Conservation (phyloP, 352 stramenopile species). For the Blastocystis sp. region DNA sequence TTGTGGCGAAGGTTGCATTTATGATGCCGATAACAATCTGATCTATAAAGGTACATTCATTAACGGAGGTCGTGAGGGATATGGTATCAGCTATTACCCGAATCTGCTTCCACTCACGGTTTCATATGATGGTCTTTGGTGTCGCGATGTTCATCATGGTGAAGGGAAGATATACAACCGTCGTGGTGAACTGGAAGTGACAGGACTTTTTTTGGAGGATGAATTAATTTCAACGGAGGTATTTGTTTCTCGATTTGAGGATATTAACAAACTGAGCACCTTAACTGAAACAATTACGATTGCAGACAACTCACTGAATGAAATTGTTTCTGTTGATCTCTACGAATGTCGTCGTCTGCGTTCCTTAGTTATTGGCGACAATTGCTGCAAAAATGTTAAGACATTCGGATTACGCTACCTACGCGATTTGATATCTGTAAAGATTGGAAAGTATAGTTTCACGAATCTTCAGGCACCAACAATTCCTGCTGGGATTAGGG, state of each 20-base stretch:
- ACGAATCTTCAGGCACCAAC: not conserved
- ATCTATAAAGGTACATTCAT: constrained; percentile 36
- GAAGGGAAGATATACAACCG: not conserved
- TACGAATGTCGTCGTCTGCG: constrained; percentile 27
- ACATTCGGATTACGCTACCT: not conserved
- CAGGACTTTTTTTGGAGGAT: constrained; percentile 20
- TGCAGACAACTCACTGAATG: constrained; percentile 7
- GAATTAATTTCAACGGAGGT: not conserved
- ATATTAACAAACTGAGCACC: not conserved
- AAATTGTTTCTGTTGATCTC: not conserved
- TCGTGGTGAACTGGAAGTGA: not conserved
- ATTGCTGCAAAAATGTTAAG: not conserved
- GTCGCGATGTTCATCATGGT: constrained; percentile 15
- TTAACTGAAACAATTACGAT: not conserved
- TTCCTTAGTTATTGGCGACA: not conserved
- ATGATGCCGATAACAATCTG: constrained; percentile 8
- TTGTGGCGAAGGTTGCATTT: constrained; percentile 15
- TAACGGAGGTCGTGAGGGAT: not conserved
- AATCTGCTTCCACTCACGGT: not conserved
- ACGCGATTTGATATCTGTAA: not conserved
- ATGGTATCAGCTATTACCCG: constrained; percentile 21
- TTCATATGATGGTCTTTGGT: constrained; percentile 37
- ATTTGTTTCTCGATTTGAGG: not conserved
- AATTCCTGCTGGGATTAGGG: not conserved
- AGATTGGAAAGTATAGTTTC: constrained; percentile 35